A percentile compares a stretch with the other conserved stretches of the same genome.
phyloP scores from a whole-genome alignment of 2,329 filamentous ascomycete genomes.

The Scedosporium boydii region DNA sequence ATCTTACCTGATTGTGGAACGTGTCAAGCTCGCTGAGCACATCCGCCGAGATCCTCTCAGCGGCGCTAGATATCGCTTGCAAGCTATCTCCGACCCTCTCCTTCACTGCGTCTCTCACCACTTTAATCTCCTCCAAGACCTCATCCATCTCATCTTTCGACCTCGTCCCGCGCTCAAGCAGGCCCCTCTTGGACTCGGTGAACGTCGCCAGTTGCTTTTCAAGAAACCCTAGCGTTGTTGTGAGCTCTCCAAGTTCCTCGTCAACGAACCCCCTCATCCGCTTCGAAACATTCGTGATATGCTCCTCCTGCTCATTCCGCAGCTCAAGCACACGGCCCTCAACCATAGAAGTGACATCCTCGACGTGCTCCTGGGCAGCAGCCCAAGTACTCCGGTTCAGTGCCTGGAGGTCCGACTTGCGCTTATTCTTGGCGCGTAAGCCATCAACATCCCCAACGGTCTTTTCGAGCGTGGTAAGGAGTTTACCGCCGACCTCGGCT shows the following conservation, averaged over 20 bases:
- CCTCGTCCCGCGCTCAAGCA: constrained; percentile 56
- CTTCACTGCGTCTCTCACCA: constrained; percentile 82
- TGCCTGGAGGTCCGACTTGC: constrained; percentile 74
- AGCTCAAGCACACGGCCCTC: constrained; percentile 68
- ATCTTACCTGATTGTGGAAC: constrained; percentile 60
- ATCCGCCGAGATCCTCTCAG: constrained; percentile 80
- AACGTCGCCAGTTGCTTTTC: constrained; percentile 61
- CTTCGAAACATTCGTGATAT: constrained; percentile 57
- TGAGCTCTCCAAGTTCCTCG: constrained; percentile 63
- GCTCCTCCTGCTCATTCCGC: constrained; percentile 58
- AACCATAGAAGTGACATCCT: constrained; percentile 65
- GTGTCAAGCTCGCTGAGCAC: constrained; percentile 75
- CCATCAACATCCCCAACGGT: constrained; percentile 75
- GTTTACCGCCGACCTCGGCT: constrained; percentile 59
- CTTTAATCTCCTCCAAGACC: constrained; percentile 87
- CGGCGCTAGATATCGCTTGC: constrained; percentile 71
- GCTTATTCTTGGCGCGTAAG: constrained; percentile 75
- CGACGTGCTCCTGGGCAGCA: constrained; percentile 64
- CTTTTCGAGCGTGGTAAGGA: constrained; percentile 67
- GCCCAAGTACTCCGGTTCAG: constrained; percentile 74
- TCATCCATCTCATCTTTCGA: constrained; percentile 81
- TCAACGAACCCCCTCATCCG: constrained; percentile 71
- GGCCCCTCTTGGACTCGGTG: constrained; percentile 54
- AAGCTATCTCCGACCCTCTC: constrained; percentile 75
- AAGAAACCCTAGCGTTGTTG: constrained; percentile 60